A percentile compares a stretch with the other conserved stretches of the same genome.
Evolutionary conservation across 495 filamentous ascomycete genomes (phyloP).

Genomic region (Aspergillus homomorphus): DNA sequence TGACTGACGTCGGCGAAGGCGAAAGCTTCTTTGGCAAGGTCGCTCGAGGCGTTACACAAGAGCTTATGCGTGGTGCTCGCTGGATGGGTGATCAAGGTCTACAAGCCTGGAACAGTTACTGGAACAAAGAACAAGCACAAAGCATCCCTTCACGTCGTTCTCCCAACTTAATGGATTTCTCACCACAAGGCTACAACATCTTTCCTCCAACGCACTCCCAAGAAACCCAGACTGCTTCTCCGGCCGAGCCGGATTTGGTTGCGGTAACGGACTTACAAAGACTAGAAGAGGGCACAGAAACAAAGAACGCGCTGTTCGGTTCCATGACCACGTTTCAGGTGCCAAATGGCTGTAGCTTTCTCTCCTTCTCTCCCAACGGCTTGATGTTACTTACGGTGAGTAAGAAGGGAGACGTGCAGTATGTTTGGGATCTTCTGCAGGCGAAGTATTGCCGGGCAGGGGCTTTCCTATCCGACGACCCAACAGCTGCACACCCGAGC

Average conservation of each 20-base stretch:
- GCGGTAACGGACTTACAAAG: conserved; percentile 79
- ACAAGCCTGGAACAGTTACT: conserved; percentile 87
- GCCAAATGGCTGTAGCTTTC: conserved; percentile 82
- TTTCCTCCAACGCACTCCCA: conserved; percentile 79
- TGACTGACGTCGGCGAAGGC: conserved; percentile 71
- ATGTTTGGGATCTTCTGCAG: conserved; percentile 90
- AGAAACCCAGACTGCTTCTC: conserved; percentile 39
- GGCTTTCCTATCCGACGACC: conserved; percentile 39
- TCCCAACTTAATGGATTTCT: conserved; percentile 26
- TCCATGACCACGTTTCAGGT: conserved; percentile 78
- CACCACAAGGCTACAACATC: conserved; percentile 28
- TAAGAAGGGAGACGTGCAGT: conserved; percentile 86
- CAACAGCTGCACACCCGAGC: conserved; percentile 34
- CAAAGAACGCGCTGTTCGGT: conserved; percentile 41
- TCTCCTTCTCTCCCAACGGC: conserved; percentile 85
- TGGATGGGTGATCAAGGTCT: conserved; percentile 84
- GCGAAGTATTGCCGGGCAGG: conserved; percentile 40
- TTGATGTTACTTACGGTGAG: conserved; percentile 83
- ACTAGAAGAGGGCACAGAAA: conserved; percentile 48
- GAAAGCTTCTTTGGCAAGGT: conserved; percentile 83
- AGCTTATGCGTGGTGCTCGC: conserved; percentile 80
- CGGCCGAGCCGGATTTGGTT: conserved; percentile 72
- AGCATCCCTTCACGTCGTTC: conserved; percentile 27
- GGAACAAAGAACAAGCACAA: conserved; percentile 60
- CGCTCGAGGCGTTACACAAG: conserved; percentile 83